Base-by-base conservation (phyloP, 2,329 filamentous ascomycete species). In the Metarhizium anisopliae region DNA sequence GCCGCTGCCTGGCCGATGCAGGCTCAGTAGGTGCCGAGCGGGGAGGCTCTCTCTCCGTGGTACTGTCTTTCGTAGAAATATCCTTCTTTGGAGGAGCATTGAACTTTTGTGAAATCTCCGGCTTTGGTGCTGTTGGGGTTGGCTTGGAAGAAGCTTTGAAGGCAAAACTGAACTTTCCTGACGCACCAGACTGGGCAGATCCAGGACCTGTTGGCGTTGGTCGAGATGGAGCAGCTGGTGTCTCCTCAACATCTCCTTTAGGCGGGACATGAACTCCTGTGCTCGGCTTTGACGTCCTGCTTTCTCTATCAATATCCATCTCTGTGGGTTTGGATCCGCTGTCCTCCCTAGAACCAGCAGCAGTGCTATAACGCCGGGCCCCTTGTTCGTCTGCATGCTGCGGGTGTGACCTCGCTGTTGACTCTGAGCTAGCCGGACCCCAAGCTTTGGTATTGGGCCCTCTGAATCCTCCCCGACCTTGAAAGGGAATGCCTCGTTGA, bases 91-190 rank as follows among this genome's bases (percentile, higher is more conserved):
- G 72, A 20, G 85, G 77, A 3, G 79, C 77, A 66, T 87, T 93
- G 56, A 86, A 79, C 62, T 85, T 86, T 60, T 83, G 81, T 0
- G 83, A 85, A 54, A 86, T 86, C 61, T 86, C 83, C 2, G 79
- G 81, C 60, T 86, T 85, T 3, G 83, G 82, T 13, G 77, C 75
- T 8, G 83, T 72, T 14, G 81, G 73, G 2, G 77, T 71, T 7
- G 78, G 73, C 62, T 86, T 86, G 11, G 77, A 79, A 47, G 87
- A 81, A 10, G 85, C 81, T 68, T 96, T 96, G 70, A 97, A 90
- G 1, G 91, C 90, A 69, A 97, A 97, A 68, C 90, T 95, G 66
- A 96, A 95, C 71, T 93, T 94, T 49, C 84, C 83, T 54, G 75
- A 73, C 2, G 72, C 69, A 16, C 69, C 68, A 4, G 74, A 72